phyloP scores from a whole-genome alignment of 371 early-diverging fungal species.

The Mycotypha africana region DNA sequence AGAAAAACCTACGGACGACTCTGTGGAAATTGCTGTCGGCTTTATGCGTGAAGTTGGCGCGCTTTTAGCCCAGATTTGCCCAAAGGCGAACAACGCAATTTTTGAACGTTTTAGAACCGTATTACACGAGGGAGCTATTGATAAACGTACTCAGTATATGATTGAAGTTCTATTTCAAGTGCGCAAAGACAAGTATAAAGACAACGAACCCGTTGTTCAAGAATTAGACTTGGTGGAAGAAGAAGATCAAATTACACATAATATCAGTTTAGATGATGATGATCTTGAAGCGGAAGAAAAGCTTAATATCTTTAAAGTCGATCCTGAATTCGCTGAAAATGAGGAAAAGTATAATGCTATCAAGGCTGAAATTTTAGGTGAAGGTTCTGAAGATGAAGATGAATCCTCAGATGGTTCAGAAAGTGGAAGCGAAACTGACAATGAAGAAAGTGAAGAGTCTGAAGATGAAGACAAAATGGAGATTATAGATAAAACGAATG shows the following conservation, averaged over 20 bases:
- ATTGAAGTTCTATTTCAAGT: constrained; percentile 96
- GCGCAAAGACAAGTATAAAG: constrained; percentile 91
- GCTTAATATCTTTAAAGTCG: constrained; percentile 82
- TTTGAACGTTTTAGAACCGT: constrained; percentile 92
- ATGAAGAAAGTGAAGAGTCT: constrained; percentile 21
- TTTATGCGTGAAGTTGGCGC: constrained; percentile 92
- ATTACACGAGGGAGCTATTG: constrained; percentile 90
- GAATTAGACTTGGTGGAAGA: constrained; percentile 96
- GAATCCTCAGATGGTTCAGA: constrained; percentile 48
- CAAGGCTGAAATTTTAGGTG: constrained; percentile 90
- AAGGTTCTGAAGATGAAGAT: constrained; percentile 57
- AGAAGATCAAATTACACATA: constrained; percentile 94
- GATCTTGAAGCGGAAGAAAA: constrained; percentile 75
- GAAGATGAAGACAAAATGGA: constrained; percentile 51
- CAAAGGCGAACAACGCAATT: constrained; percentile 80
- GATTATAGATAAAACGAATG: constrained; percentile 89
- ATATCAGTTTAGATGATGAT: constrained; percentile 84
- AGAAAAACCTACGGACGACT: constrained; percentile 94
- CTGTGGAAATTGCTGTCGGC: constrained; percentile 96
- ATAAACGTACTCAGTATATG: constrained; percentile 96
- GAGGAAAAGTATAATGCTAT: constrained; percentile 80
- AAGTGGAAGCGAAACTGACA: constrained; percentile 53
- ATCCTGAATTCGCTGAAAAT: constrained; percentile 77
- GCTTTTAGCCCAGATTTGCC: constrained; percentile 71
- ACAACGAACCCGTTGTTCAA: constrained; percentile 63